Conservation (phyloP, 305 asterid species). For the Fraxinus platypoda region DNA sequence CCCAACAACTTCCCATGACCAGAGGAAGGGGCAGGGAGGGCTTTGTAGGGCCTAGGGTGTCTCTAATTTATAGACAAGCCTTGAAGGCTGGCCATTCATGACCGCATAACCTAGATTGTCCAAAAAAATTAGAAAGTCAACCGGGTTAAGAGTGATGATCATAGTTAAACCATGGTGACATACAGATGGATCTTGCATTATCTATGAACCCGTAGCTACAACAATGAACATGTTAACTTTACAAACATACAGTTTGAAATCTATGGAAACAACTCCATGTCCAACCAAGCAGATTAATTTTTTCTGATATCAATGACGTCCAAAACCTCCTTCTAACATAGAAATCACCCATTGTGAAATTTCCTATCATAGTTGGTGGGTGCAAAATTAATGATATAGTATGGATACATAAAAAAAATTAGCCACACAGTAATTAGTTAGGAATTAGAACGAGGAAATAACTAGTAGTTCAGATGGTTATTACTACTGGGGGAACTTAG, state of each 20-base stretch:
- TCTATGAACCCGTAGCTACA: not conserved
- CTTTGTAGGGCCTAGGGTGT: not conserved
- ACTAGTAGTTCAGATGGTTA: not conserved
- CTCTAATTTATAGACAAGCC: not conserved
- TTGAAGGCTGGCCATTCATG: not conserved
- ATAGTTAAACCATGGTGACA: not conserved
- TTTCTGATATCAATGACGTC: not conserved
- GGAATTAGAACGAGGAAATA: not conserved
- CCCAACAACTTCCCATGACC: not conserved
- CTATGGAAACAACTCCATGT: not conserved
- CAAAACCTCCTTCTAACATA: not conserved
- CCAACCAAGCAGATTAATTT: not conserved
- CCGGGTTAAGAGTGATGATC: not conserved
- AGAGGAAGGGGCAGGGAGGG: not conserved
- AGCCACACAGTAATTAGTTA: not conserved
- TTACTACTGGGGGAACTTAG: not conserved
- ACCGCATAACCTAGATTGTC: not conserved
- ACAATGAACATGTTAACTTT: not conserved
- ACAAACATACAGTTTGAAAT: not conserved
- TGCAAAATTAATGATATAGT: not conserved
- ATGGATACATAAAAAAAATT: no score
- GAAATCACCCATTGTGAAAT: not conserved
- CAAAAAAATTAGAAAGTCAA: not conserved
- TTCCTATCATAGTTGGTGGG: not conserved
- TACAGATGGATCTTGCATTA: not conserved